Evolutionary conservation across 345 rosid genomes (phyloP).

Genomic region (Linum usitatissimum): DNA sequence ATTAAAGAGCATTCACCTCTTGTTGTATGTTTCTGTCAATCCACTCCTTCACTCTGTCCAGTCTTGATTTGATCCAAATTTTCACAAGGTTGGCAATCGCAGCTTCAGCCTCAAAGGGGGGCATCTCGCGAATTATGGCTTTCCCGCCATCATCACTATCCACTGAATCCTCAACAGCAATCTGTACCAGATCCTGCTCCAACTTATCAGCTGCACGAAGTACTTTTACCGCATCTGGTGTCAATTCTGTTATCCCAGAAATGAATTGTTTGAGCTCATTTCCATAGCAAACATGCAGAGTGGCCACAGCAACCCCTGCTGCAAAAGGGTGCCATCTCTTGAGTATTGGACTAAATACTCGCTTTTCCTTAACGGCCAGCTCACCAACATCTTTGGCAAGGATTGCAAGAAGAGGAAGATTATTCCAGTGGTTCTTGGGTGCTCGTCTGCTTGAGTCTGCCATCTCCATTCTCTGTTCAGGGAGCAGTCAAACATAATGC

Average conservation of each 20-base stretch:
- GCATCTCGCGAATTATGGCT: slow-evolving; percentile 96
- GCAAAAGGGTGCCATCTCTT: slow-evolving; percentile 98
- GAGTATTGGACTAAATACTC: slow-evolving; percentile 77
- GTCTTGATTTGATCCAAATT: slow-evolving; percentile 65
- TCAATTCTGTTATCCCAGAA: slow-evolving; percentile 62
- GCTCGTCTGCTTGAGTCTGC: slow-evolving; percentile 97
- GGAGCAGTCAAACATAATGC: not conserved
- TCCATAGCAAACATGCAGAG: slow-evolving; percentile 89
- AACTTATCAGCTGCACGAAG: slow-evolving; percentile 90
- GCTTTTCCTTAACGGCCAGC: slow-evolving; percentile 67
- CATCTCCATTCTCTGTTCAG: slow-evolving; percentile 83
- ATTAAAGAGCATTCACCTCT: slow-evolving; percentile 40
- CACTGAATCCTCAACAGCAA: slow-evolving; percentile 96
- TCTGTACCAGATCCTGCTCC: slow-evolving; percentile 95
- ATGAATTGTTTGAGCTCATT: slow-evolving; percentile 87
- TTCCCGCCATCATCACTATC: slow-evolving; percentile 98
- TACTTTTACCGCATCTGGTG: slow-evolving; percentile 85
- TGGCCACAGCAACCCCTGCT: slow-evolving; percentile 97
- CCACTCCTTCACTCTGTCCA: slow-evolving; percentile 86
- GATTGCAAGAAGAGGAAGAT: slow-evolving; percentile 84
- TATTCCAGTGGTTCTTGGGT: slow-evolving; percentile 60
- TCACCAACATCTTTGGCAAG: slow-evolving; percentile 95
- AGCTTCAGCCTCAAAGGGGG: slow-evolving; percentile 90
- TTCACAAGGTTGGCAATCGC: slow-evolving; percentile 86
- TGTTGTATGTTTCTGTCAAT: slow-evolving; percentile 81